phyloP scores from a whole-genome alignment of 2,329 filamentous ascomycete species.

The Colletotrichum sp. region DNA sequence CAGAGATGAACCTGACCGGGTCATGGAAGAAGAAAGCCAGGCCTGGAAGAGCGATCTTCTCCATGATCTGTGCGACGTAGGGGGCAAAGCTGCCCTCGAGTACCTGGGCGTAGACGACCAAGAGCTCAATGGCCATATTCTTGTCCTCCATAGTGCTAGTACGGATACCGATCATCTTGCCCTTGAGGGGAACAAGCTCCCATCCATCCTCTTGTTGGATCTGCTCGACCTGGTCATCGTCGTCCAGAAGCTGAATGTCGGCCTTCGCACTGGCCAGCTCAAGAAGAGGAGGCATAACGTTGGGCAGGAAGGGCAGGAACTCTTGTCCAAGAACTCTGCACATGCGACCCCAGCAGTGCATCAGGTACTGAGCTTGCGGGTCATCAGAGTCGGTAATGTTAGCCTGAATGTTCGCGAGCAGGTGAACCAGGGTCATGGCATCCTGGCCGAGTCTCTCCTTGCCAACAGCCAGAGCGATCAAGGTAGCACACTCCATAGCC shows the following conservation, averaged over 20 bases:
- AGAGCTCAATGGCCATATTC: slow-evolving; percentile 98
- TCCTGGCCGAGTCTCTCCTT: slow-evolving; percentile 90
- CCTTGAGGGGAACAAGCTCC: slow-evolving; percentile 96
- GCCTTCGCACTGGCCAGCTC: slow-evolving; percentile 94
- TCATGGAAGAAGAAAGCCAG: slow-evolving; percentile 99
- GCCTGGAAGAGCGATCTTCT: slow-evolving; percentile 92
- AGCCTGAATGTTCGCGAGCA: slow-evolving; percentile 85
- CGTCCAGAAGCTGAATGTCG: slow-evolving; percentile 94
- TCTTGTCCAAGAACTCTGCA: slow-evolving; percentile 90
- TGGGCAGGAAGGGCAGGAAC: slow-evolving; percentile 90
- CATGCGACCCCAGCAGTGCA: slow-evolving; percentile 99
- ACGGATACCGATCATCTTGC: slow-evolving; percentile 98
- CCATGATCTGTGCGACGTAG: slow-evolving; percentile 92
- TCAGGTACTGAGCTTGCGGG: slow-evolving; percentile 93
- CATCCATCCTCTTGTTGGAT: slow-evolving; percentile 95
- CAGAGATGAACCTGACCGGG: slow-evolving; percentile 91
- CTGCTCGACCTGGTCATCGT: slow-evolving; percentile 91
- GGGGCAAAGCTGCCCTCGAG: slow-evolving; percentile 92
- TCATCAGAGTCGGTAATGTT: slow-evolving; percentile 91
- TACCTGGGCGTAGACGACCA: slow-evolving; percentile 96
- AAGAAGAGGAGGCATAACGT: slow-evolving; percentile 92
- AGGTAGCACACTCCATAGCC: slow-evolving; percentile 97
- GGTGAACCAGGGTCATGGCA: slow-evolving; percentile 84
- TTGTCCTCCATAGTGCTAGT: slow-evolving; percentile 98
- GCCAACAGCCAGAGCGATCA: slow-evolving; percentile 94